A percentile compares a stretch with the other conserved stretches of the same genome.
phyloP scores from a whole-genome alignment of 805 yeast species.

The Lipomyces orientalis region DNA sequence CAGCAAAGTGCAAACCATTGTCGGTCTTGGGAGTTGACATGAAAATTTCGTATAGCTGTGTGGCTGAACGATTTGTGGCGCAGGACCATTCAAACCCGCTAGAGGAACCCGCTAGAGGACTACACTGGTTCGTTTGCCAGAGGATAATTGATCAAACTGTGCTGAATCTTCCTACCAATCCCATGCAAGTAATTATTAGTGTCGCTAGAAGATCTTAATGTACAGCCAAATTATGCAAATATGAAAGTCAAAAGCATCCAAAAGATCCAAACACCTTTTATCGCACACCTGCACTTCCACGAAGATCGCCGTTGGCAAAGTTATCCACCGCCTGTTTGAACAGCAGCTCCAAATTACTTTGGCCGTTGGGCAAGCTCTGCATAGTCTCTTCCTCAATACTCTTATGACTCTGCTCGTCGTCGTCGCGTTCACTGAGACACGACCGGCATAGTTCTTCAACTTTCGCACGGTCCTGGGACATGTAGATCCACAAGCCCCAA shows the following conservation, averaged over 20 bases:
- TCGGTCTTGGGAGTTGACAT: neutral
- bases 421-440: conserved; percentile 5
- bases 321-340: conserved; percentile 27
- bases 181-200: too few species aligned
- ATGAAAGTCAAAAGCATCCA: conserved; percentile 3
- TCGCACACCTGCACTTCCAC: neutral
- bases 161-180: too few species aligned
- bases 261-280: conserved; percentile 4
- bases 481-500: conserved; percentile 38
- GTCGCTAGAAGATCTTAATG: neutral
- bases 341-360: conserved; percentile 15
- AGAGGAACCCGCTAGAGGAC: too few species aligned
- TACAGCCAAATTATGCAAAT: neutral
- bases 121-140: too few species aligned
- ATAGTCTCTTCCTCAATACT: conserved; percentile 1
- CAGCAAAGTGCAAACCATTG: neutral
- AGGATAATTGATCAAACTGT: too few species aligned
- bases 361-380: conserved; percentile 1
- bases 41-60: too few species aligned
- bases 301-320: conserved; percentile 15
- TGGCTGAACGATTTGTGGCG: too few species aligned
- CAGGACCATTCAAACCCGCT: too few species aligned
- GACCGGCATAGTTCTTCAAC: conserved; percentile 27
- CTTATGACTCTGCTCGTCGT: conserved; percentile 7
- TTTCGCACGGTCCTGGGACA: conserved; percentile 17